Conservation (phyloP, 2,329 filamentous ascomycete genomes). For the Calonectria hongkongensis region DNA sequence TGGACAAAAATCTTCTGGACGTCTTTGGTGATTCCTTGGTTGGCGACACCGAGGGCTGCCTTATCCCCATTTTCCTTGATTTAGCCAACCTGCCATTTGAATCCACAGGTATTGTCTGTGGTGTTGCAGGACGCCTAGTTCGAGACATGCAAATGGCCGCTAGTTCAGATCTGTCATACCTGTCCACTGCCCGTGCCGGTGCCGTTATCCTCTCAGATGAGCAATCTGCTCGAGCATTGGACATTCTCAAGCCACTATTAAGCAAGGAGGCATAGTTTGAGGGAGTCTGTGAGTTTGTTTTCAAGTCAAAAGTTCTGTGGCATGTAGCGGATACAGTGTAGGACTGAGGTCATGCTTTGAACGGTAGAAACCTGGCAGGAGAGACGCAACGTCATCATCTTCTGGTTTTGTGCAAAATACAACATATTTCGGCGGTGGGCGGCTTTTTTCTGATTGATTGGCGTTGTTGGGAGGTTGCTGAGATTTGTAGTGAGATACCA, state of each 20-base stretch:
- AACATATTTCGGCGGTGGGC: constrained; percentile 31
- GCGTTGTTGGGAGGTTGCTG: constrained; percentile 46
- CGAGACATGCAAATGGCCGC: constrained; percentile 77
- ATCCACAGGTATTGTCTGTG: constrained; percentile 95
- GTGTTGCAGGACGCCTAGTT: constrained; percentile 89
- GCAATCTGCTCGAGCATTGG: constrained; percentile 83
- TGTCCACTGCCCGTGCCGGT: constrained; percentile 91
- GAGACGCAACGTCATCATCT: constrained; percentile 2
- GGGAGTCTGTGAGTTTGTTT: background rate
- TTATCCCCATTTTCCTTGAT: constrained; percentile 92
- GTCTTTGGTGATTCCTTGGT: constrained; percentile 85
- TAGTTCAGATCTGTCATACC: constrained; percentile 88
- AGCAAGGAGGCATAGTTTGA: constrained; percentile 56
- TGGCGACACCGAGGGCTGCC: constrained; percentile 81
- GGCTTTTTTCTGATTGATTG: constrained; percentile 41
- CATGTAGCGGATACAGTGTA: background rate
- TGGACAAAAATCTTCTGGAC: constrained; percentile 80
- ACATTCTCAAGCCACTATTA: constrained; percentile 77
- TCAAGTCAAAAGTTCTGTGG: constrained; percentile 10
- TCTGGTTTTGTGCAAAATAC: constrained; percentile 18
- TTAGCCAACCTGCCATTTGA: constrained; percentile 87
- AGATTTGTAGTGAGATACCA: constrained; percentile 53
- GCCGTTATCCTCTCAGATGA: constrained; percentile 89
- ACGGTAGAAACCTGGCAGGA: constrained; percentile 12
- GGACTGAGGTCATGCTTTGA: constrained; percentile 11